A percentile compares a stretch with the other conserved stretches of the same genome.
Evolutionary conservation across 768 basidiomycete genomes (phyloP).

Genomic region (Russula lepida): DNA sequence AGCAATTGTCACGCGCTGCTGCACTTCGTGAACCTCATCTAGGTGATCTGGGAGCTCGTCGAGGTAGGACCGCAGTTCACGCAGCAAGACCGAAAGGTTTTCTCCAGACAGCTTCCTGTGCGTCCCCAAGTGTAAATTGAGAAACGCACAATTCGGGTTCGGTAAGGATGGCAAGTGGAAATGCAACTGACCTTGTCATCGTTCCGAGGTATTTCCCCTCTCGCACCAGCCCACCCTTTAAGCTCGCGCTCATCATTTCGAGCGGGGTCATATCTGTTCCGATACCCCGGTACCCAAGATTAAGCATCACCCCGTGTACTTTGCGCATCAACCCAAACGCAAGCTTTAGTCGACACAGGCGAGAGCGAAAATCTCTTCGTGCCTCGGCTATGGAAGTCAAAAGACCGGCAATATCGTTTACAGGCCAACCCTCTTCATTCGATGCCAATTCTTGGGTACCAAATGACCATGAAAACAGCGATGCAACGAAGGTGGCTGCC

Average conservation of each 20-base stretch:
- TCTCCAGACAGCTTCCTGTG: constrained; percentile 35
- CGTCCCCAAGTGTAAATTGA: background rate
- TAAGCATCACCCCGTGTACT: constrained; percentile 37
- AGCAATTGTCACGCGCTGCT: background rate
- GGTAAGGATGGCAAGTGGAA: background rate
- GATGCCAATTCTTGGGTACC: constrained; percentile 13
- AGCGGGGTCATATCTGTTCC: constrained; percentile 23
- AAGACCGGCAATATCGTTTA: constrained; percentile 27
- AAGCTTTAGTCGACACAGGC: constrained; percentile 33
- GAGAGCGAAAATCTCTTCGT: constrained; percentile 30
- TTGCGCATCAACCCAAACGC: constrained; percentile 41
- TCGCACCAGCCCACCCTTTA: constrained; percentile 38
- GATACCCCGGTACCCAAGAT: constrained; percentile 32
- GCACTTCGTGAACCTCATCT: background rate
- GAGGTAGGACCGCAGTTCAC: constrained; percentile 35
- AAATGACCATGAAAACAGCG: constrained; percentile 17
- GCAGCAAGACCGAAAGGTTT: constrained; percentile 34
- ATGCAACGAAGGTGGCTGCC: constrained; percentile 31
- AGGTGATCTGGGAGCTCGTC: constrained; percentile 20
- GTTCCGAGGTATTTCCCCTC: constrained; percentile 39
- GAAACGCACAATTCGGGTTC: background rate
- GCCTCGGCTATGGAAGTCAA: constrained; percentile 32
- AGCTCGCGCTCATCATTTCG: constrained; percentile 38
- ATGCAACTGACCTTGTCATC: constrained; percentile 39
- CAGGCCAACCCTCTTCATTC: constrained; percentile 22